Base-by-base conservation (phyloP, 2,329 filamentous ascomycete genomes). In the Fusarium vanettenii region DNA sequence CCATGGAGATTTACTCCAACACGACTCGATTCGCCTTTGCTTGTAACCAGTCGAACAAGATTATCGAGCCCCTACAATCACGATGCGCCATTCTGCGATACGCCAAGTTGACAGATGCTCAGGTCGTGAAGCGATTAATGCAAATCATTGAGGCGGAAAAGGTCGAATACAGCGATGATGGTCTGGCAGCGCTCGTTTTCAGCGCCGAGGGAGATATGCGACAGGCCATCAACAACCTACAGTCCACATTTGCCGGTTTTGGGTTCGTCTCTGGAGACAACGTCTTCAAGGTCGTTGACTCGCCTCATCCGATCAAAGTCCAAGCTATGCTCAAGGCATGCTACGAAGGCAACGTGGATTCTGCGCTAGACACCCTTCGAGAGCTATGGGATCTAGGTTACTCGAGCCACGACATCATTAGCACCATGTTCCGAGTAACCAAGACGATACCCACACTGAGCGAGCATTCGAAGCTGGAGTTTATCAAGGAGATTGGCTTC, bases 321-420 rank as follows among this genome's bases (percentile, higher is more conserved):
- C 97, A 99, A 87, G 95, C 95, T 20, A 98, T 99, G 95, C 92
- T 99, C 80, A 98, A 98, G 87, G 94, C 95, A 2, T 98, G 97
- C 85, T 95, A 97, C 84, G 95, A 98, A 82, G 93, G 94, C 63
- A 95, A 96, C 77, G 90, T 99, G 25, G 95, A 98, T 82, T 91
- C 92, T 69, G 97, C 97, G 2, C 86, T 99, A 69, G 95, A 97
- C 77, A 91, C 90, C 5, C 85, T 99, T 74, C 94, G 95, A 77
- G 97, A 98, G 85, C 88, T 99, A 48, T 99, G 97, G 96, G 91
- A 93, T 70, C 86, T 98, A 70, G 97, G 97, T 16, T 99, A 99
- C 85, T 98, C 95, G n/a, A 97, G 95, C 78, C 96, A 99, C 85
- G 97, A 99, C 83, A 98, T 99, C 78, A 97, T 99, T 83, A 97